Base-by-base conservation (phyloP, 306 rosid genomes). In the Medicago ruthenica region DNA sequence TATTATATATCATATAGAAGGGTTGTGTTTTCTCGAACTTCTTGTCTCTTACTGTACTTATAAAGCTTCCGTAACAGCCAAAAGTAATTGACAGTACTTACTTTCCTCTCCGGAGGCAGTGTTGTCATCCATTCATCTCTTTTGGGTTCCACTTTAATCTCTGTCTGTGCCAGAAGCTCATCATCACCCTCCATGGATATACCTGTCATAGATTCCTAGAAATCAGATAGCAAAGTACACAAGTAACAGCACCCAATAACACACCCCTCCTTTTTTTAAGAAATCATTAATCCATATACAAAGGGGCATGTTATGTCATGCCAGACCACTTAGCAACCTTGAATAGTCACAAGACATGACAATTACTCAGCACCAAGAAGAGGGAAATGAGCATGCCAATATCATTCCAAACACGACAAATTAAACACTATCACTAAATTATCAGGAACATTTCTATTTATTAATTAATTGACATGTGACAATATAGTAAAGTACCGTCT, bases 141-240 rank as follows among this genome's bases (percentile, higher is more conserved):
- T 81, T 77, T 84, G 37, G 93, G 97, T 62, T 86, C 88, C 67
- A 48, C 91, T 83, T 88, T 88, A 58, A 88, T 90, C 61, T 94
- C 95, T 67, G 87, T 75, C 84, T 87, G 83, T 64, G 88, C 94
- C 80, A 94, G 77, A 65, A 94, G 96, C 83, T 83, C 96, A 36
- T 94, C 98, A 90, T 94, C 98, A 69, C 98, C 98, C 71, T 94
- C 97, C 97, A 94, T 89, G 58, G 98, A 91, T 86, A 94, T 94
- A 60, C 96, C 98, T 94, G 87, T 48, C 66, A 67, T 70, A 76
- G 37, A 60, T 66, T 60, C 67, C 69, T 41, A 63, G 63, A 55
- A 66, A 67, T 80, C 45, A 84, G 79, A 85, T 20, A 61, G 77
- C 50, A 13, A 50, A 80, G 55, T 59, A 60, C 61, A 48, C 50